These are phyloP conservation scores for Calamus simplicifolius DNA, from an alignment of 176 grass and related monocot species.

Conservation along the genomic window DNA sequence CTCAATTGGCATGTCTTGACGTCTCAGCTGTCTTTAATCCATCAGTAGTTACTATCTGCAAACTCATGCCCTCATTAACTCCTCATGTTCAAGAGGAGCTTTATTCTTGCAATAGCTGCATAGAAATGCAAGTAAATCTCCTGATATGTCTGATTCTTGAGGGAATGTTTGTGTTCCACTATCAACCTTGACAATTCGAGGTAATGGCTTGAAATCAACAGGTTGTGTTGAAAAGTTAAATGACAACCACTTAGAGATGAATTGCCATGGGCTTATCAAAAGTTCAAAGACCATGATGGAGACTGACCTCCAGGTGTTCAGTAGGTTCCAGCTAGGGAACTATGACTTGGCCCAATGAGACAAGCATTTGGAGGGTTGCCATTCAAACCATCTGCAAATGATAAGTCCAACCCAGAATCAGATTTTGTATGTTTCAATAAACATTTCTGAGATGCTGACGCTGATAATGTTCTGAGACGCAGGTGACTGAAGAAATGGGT, in stretches of 20 bases:
- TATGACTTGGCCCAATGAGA: constrained; percentile 4
- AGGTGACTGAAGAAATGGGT: constrained; percentile 1
- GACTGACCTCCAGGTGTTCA: constrained; percentile 56
- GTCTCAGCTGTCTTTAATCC: constrained; percentile 31
- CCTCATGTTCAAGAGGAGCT: constrained; percentile 31
- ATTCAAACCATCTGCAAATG: constrained; percentile 7
- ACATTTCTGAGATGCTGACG: constrained; percentile 39
- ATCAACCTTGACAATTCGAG: constrained; percentile 50
- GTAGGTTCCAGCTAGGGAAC: not conserved
- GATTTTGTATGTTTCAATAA: constrained; percentile 3
- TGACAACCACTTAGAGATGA: constrained; percentile 59
- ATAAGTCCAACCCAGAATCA: constrained; percentile 4
- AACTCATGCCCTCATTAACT: constrained; percentile 24
- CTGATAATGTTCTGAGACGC: constrained; percentile 23
- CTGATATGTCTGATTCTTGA: constrained; percentile 44
- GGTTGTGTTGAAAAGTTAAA: constrained; percentile 57
- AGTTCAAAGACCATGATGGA: constrained; percentile 70
- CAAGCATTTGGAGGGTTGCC: constrained; percentile 4
- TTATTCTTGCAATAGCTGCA: constrained; percentile 29
- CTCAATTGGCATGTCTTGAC: no score
- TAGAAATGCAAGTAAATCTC: constrained; percentile 40
- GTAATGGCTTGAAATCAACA: constrained; percentile 41
- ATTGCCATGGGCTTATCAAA: constrained; percentile 55
- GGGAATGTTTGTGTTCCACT: constrained; percentile 63
- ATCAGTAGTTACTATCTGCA: constrained; percentile 53